phyloP scores from a whole-genome alignment of 306 rosid genomes.

The Cicer pinnatifidum region DNA sequence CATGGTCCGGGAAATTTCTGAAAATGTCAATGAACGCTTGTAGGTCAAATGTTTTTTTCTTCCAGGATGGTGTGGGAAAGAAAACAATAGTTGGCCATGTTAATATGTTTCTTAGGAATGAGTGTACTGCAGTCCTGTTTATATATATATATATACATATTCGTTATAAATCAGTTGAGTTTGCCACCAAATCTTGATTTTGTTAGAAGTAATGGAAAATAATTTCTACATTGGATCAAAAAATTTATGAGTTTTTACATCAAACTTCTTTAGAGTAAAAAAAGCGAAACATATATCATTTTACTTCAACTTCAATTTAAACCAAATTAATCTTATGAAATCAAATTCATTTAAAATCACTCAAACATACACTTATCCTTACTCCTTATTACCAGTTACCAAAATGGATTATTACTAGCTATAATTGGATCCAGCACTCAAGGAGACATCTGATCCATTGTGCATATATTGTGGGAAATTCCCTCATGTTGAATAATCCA shows the following conservation, averaged over 20 bases:
- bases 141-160: too few species aligned
- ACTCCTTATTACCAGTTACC: neutral
- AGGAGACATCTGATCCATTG: too few species aligned
- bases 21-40: neutral
- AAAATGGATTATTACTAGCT: neutral
- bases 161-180: neutral
- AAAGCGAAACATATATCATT: neutral
- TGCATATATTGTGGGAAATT: too few species aligned
- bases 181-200: neutral
- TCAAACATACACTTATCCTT: neutral
- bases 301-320: neutral
- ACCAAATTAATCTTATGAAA: neutral
- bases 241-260: neutral
- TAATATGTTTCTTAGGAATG: conserved; percentile 5
- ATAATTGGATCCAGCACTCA: too few species aligned
- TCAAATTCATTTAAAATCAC: neutral
- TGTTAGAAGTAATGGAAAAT: neutral
- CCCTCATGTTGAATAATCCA: too few species aligned
- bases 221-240: neutral
- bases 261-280: neutral
- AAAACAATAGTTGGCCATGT: neutral
- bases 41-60: neutral
- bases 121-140: neutral
- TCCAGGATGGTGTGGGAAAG: neutral
- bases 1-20: conserved; percentile 12